These are phyloP conservation scores for Emiliania huxleyi DNA, from an alignment of 78 protist species.

Conservation along the genomic window DNA sequence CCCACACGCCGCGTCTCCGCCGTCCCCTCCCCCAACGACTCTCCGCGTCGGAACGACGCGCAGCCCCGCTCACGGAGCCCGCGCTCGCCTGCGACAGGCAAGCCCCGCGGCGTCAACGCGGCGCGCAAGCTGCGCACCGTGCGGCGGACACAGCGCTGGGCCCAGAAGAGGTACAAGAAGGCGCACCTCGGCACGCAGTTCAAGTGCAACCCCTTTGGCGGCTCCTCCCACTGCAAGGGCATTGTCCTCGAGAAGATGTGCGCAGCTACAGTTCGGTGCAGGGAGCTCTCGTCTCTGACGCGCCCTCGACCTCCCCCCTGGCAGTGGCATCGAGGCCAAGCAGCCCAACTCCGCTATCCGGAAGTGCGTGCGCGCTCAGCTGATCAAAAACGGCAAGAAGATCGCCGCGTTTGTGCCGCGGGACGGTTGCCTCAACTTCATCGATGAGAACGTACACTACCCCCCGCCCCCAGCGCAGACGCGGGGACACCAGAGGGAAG, in stretches of 20 bases:
- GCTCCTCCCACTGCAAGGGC: constrained; percentile 99
- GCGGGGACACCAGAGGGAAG: too few relatives aligned
- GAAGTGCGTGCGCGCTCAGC: constrained; percentile 99
- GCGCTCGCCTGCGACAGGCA: too few relatives aligned
- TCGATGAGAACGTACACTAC: constrained; percentile 98
- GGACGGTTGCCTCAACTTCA: constrained; percentile 98
- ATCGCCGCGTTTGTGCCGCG: constrained; percentile 99
- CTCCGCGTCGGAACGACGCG: too few relatives aligned
- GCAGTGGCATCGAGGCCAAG: constrained; percentile 98
- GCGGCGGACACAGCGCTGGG: constrained; percentile 83
- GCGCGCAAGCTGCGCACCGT: constrained; percentile 72
- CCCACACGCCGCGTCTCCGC: too few relatives aligned
- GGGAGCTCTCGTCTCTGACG: background rate
- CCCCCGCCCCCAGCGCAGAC: too few relatives aligned
- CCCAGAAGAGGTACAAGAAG: constrained; percentile 95
- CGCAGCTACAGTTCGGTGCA: too few relatives aligned
- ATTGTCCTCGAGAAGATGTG: constrained; percentile 95
- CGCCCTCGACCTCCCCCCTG: background rate
- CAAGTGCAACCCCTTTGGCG: constrained; percentile 97
- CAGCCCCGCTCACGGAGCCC: too few relatives aligned
- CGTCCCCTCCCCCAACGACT: too few relatives aligned
- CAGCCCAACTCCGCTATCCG: constrained; percentile 99
- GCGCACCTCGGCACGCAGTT: constrained; percentile 78
- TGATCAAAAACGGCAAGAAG: constrained; percentile 99
- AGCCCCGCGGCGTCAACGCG: constrained; percentile 73